Percentiles rank a stretch among this genome's conserved stretches.
Evolutionary conservation across 805 yeast species (phyloP).

Genomic region (Yarrowia hollandica): DNA sequence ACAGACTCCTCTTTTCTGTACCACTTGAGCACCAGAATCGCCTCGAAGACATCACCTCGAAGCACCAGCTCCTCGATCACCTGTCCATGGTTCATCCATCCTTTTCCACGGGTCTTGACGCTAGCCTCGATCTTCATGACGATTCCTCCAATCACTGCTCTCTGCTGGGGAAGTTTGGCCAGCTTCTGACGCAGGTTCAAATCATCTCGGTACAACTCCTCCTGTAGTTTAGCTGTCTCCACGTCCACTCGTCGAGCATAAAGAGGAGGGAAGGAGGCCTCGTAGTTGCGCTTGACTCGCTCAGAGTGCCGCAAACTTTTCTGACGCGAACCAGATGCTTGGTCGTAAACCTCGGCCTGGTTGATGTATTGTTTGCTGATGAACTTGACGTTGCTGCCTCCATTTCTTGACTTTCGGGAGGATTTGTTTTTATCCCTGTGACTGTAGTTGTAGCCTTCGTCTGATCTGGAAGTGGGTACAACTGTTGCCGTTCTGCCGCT

Average conservation of each 20-base stretch:
- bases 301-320: neutral
- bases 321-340: neutral
- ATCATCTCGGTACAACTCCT: neutral
- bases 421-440: neutral
- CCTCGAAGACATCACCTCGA: neutral
- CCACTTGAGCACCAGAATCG: slow-evolving; percentile 1
- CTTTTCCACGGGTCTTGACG: slow-evolving; percentile 15
- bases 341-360: neutral
- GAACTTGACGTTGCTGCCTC: neutral
- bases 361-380: slow-evolving; percentile 6
- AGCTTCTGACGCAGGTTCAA: slow-evolving; percentile 1
- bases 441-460: too few species aligned
- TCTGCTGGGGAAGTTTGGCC: slow-evolving; percentile 3
- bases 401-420: neutral
- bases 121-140: neutral
- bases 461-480: neutral
- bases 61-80: neutral
- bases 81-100: slow-evolving; percentile 14
- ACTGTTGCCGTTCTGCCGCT: neutral
- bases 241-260: slow-evolving; percentile 15
- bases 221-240: neutral
- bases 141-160: neutral
- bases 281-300: neutral
- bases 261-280: slow-evolving; percentile 1
- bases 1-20: slow-evolving; percentile 6